Base-by-base conservation (phyloP, 768 basidiomycete species). In the Leccinum boreale region DNA sequence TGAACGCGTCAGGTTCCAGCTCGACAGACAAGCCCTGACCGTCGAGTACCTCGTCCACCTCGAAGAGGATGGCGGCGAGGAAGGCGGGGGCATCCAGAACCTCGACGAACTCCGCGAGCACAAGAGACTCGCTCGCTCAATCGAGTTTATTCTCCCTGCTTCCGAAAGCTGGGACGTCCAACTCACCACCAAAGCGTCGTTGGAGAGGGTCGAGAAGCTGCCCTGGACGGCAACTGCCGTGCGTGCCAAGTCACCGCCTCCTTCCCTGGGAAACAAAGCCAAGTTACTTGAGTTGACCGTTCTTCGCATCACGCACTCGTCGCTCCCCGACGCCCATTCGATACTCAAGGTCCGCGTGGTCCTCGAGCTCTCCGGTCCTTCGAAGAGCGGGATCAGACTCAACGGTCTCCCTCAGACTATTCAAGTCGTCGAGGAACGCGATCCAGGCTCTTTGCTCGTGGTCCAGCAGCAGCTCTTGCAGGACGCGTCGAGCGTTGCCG, bases 151-250 rank as follows among this genome's bases (percentile, higher is more conserved):
- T n/a, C 72, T 98, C 31, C 90, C 92, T 4, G 78, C 83, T 2
- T 74, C 78, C 17, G 86, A 89, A 60, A 89, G 92, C 26, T 98
- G 92, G 94, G 93, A 94, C 64, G 82, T 94, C 1, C 92, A 88
- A 63, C 76, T 96, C 26, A 80, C 86, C 5, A 84, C 85, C 28
- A 87, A 82, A 68, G 89, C 87, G 6, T 87, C 89, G 1, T 87
- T 86, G 0, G 84, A 86, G 33, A 84, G 82, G 54, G 85, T 89
- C 9, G 85, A 89, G 63, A 76, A 78, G 51, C 78, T 90, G 17
- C 90, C 89, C 3, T 94, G 92, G 91, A 80, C 82, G 8, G 81
- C 81, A 31, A 78, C 76, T 55, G 86, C 87, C 1, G 78, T 78
- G 36, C 82, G 82, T 53, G 75, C 73, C 58, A 78, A 72, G 28